Evolutionary conservation across 768 basidiomycete species (phyloP), one percentile per base, ranked within the genome.

Genomic region (Mrakia hoshinonis): DNA sequence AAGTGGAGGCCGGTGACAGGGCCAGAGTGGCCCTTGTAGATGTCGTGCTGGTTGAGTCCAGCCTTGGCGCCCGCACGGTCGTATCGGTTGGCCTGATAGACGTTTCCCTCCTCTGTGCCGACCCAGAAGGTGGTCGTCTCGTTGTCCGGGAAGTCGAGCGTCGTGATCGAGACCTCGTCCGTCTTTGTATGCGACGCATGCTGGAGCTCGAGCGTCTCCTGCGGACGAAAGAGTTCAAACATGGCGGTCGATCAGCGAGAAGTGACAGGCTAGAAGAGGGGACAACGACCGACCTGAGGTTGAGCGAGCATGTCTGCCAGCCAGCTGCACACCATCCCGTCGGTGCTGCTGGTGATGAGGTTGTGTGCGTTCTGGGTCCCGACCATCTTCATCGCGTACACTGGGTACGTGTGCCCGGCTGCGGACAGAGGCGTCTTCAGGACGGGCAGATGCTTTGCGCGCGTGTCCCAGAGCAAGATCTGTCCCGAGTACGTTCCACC

Each of bases 401-500:
- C 91, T 0, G 96, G 96, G 80, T 99, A 95, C 4, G 96, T 98
- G 78, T 99, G 96, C 0, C 96, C 96, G 36, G 92, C 87, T 1
- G 94, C 92, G 20, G 94, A 96, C 49, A 98, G 81, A 0, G 96
- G 96, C 6, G 96, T 96, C 82, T 98, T 99, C 62, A 97, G 83
- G 3, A 98, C 92, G 0, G 96, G 96, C 1, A 97, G 82, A 78
- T 96, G 92, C 78, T 95, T 95, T 1, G 94, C 92, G 60, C 96
- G 87, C 10, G 94, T 98, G 77, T 99, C 96, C 96, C 96, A 99
- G 0, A 98, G 85, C 34, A 99, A 82, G 73, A 99, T 94, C 81
- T 98, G 96, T 22, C 96, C 96, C 36, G 96, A 97, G 78, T 98
- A 98, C n/a, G 96, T 97, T 29, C 96, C 96, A 66, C 96, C 96